Conservation (phyloP, 768 basidiomycete species). For the Pluteus cervinus region DNA sequence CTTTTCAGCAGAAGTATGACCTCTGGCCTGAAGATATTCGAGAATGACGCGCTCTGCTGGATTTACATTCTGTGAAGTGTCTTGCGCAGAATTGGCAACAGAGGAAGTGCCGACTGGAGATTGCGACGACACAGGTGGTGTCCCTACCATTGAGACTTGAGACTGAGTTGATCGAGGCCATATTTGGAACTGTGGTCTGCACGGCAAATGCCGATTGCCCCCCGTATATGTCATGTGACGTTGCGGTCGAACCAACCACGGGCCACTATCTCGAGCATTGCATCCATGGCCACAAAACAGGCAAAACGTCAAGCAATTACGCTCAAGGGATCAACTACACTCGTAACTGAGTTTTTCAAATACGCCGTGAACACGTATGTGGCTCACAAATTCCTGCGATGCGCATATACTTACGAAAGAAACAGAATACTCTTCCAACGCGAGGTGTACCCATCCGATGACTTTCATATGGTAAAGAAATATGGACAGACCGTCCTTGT, state of each 20-base stretch:
- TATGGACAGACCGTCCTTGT: conserved; percentile 95
- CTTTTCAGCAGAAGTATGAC: conserved; percentile 43
- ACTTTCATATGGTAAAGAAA: conserved; percentile 99
- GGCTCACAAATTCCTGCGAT: neutral
- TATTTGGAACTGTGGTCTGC: too few species aligned
- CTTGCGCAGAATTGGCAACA: conserved; percentile 34
- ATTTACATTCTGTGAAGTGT: conserved; percentile 26
- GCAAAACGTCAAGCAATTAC: conserved; percentile 75
- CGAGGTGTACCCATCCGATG: conserved; percentile 95
- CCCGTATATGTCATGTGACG: conserved; percentile 15
- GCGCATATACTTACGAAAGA: conserved; percentile 9
- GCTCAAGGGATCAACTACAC: conserved; percentile 88
- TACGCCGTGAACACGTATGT: conserved; percentile 96
- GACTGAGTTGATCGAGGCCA: too few species aligned
- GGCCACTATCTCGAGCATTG: conserved; percentile 6
- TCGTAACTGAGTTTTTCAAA: conserved; percentile 99
- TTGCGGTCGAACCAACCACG: conserved; percentile 9
- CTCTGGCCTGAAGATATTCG: conserved; percentile 44
- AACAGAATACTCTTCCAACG: conserved; percentile 91
- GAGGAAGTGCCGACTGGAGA: conserved; percentile 44
- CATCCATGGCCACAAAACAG: conserved; percentile 41
- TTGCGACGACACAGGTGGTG: conserved; percentile 45
- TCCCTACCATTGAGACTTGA: conserved; percentile 44
- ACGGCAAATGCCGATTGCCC: too few species aligned
- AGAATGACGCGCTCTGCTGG: conserved; percentile 37